phyloP scores from a whole-genome alignment of 2,329 filamentous ascomycete species.

The Aspergillus thermomutatus region DNA sequence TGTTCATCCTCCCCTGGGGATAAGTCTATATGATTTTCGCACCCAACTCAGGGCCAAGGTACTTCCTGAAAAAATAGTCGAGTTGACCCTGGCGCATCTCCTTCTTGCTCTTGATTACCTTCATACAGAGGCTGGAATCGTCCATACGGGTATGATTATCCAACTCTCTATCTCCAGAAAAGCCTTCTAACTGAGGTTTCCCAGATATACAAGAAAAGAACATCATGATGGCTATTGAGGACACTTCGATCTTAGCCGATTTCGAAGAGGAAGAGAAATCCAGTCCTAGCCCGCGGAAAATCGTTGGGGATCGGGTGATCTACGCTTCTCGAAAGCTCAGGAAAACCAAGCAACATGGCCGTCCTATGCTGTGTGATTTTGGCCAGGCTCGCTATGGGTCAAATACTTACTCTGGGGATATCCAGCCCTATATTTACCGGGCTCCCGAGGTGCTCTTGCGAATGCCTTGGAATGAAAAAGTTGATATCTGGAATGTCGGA shows the following conservation, averaged over 20 bases:
- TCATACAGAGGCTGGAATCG: slow-evolving; percentile 2
- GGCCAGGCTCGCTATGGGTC: slow-evolving; percentile 21
- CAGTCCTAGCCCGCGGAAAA: slow-evolving; percentile 21
- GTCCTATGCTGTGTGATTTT: slow-evolving; percentile 27
- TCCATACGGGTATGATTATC: background rate
- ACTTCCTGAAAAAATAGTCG: background rate
- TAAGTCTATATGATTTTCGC: slow-evolving; percentile 1
- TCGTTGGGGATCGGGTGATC: slow-evolving; percentile 18
- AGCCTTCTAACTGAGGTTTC: background rate
- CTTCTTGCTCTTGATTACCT: slow-evolving; percentile 6
- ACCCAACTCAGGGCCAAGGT: background rate
- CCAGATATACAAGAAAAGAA: slow-evolving; percentile 5
- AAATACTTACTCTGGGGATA: slow-evolving; percentile 5
- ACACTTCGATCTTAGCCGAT: background rate
- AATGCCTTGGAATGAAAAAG: slow-evolving; percentile 21
- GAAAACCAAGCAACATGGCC: slow-evolving; percentile 19
- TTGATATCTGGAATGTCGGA: slow-evolving; percentile 28
- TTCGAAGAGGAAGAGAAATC: slow-evolving; percentile 6
- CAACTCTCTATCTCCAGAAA: background rate
- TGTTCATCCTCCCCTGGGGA: slow-evolving; percentile 2
- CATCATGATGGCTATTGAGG: slow-evolving; percentile 6
- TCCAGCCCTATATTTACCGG: slow-evolving; percentile 22
- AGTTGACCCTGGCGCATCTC: background rate
- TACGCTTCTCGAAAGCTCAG: slow-evolving; percentile 23
- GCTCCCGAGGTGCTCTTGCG: slow-evolving; percentile 23